Percentiles rank a stretch among this genome's conserved stretches.
These are phyloP conservation scores for Podila clonocystis DNA, from an alignment of 192 early-diverging fungal genomes.

Conservation along the genomic window DNA sequence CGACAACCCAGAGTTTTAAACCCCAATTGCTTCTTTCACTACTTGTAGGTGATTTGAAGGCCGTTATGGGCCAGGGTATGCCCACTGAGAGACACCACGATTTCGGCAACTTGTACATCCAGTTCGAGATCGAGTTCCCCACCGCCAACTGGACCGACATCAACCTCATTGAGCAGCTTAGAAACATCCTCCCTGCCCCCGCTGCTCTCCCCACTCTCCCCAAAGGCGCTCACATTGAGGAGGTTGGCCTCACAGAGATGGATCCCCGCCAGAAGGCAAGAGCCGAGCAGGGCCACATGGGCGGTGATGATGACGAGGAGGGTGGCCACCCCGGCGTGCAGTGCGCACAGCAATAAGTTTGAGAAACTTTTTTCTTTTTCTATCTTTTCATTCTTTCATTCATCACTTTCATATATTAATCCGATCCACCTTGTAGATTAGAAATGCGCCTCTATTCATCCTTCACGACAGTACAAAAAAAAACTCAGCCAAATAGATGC, in stretches of 20 bases:
- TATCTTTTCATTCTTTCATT: constrained; percentile 1
- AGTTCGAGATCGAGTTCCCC: constrained; percentile 96
- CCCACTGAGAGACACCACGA: constrained; percentile 90
- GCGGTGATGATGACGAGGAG: constrained; percentile 77
- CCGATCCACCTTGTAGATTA: constrained; percentile 4
- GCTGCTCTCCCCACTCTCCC: constrained; percentile 57
- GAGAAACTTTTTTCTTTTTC: not conserved
- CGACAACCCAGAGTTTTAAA: not conserved
- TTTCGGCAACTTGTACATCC: constrained; percentile 92
- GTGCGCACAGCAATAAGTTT: constrained; percentile 93
- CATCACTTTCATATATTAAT: not conserved
- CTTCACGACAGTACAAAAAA: not conserved
- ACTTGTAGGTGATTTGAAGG: constrained; percentile 76
- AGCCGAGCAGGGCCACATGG: constrained; percentile 64
- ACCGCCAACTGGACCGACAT: constrained; percentile 78
- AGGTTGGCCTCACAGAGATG: constrained; percentile 82
- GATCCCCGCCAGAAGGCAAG: constrained; percentile 78
- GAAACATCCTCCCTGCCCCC: constrained; percentile 84
- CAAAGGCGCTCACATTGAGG: constrained; percentile 77
- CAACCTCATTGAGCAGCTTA: constrained; percentile 78
- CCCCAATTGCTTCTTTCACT: not conserved
- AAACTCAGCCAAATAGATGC: not conserved
- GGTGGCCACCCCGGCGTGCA: constrained; percentile 83
- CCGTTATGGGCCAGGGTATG: constrained; percentile 93
- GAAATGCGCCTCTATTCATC: constrained; percentile 4